Conservation (phyloP, 495 filamentous ascomycete genomes). For the Lophiostoma macrostomum region DNA sequence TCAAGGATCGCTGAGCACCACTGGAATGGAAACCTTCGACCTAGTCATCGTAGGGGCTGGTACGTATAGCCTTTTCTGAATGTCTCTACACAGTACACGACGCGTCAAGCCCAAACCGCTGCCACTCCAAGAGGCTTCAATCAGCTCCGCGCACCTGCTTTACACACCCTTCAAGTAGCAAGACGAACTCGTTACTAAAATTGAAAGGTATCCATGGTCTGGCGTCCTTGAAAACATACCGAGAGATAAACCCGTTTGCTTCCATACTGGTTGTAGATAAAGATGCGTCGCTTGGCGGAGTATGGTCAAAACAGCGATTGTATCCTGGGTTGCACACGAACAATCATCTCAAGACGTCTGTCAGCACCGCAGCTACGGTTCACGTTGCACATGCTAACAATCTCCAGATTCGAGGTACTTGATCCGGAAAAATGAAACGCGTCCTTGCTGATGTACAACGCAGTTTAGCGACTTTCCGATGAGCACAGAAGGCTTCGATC, state of each 20-base stretch:
- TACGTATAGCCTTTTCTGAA: too few relatives aligned
- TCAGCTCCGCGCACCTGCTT: too few relatives aligned
- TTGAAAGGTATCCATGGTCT: conserved; percentile 27
- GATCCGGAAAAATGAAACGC: background rate
- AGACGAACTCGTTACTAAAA: too few relatives aligned
- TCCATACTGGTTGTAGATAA: conserved; percentile 29
- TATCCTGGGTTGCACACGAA: conserved; percentile 38
- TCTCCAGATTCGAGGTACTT: conserved; percentile 14
- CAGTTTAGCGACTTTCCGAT: conserved; percentile 31
- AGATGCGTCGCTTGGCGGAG: conserved; percentile 20
- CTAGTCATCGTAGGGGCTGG: conserved; percentile 36
- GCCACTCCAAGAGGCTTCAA: too few relatives aligned
- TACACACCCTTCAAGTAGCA: too few relatives aligned
- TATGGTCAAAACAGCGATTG: conserved; percentile 31
- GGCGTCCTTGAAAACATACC: conserved; percentile 22
- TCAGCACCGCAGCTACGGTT: background rate
- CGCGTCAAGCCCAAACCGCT: too few relatives aligned
- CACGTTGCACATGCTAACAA: background rate
- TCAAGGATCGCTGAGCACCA: too few relatives aligned
- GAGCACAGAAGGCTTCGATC: conserved; percentile 22
- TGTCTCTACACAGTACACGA: too few relatives aligned
- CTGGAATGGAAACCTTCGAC: conserved; percentile 20
- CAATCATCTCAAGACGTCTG: conserved; percentile 34
- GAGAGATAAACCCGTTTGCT: conserved; percentile 16
- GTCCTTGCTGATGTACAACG: background rate